These are phyloP conservation scores for Yarrowia sp. DNA, from an alignment of 805 yeast species.

Conservation along the genomic window DNA sequence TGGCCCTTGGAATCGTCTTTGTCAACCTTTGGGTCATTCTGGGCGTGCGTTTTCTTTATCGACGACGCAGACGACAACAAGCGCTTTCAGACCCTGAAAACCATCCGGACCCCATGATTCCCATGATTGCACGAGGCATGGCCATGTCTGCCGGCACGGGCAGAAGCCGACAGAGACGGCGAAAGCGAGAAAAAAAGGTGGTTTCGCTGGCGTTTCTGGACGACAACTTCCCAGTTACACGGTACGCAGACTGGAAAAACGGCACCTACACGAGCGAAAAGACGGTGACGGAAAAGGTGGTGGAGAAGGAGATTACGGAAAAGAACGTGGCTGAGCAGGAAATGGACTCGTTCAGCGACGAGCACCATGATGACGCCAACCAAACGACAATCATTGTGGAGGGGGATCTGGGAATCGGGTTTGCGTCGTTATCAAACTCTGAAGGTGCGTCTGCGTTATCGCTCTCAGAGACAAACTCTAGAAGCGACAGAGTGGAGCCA, in stretches of 20 bases:
- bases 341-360: neutral
- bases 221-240: conserved; percentile 37
- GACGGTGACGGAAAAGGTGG: neutral
- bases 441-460: conserved; percentile 16
- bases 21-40: conserved; percentile 40
- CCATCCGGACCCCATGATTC: conserved; percentile 29
- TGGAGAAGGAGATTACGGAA: neutral
- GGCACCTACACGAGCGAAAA: conserved; percentile 15
- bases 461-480: conserved; percentile 2
- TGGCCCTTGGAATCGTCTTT: conserved; percentile 41
- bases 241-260: conserved; percentile 36
- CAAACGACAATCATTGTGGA: conserved; percentile 1
- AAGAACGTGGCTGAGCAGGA: neutral
- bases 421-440: conserved; percentile 6
- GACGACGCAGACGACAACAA: conserved; percentile 34
- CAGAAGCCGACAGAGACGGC: conserved; percentile 31
- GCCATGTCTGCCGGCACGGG: conserved; percentile 3
- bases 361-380: neutral
- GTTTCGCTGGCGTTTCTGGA: conserved; percentile 36
- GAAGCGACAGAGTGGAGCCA: conserved; percentile 30
- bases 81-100: conserved; percentile 27
- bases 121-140: conserved; percentile 29
- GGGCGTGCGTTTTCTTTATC: conserved; percentile 38
- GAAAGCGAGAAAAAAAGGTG: conserved; percentile 31
- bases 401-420: neutral